Percentiles rank a stretch among this genome's conserved stretches.
Evolutionary conservation across 2,329 filamentous ascomycete species (phyloP).

Genomic region (Chaetomium strumarium): DNA sequence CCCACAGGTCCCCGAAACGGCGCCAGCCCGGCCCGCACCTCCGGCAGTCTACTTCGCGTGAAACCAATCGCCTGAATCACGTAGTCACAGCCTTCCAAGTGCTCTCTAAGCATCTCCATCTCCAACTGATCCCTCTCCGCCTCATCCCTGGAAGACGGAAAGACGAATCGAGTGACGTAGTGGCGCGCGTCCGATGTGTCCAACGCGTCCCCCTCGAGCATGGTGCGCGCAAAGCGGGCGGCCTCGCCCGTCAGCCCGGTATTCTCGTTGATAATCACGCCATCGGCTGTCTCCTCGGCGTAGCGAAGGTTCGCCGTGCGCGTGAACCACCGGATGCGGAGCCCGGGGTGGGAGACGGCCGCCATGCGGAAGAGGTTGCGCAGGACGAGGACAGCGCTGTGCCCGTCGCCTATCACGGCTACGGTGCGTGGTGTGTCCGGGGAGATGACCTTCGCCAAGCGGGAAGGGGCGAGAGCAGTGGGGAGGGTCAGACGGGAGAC

Average conservation of each 20-base stretch:
- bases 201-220: constrained; percentile 18
- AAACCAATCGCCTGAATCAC: constrained; percentile 18
- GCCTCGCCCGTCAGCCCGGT: constrained; percentile 17
- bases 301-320: constrained; percentile 11
- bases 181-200: neutral
- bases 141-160: neutral
- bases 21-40: neutral
- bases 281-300: constrained; percentile 7
- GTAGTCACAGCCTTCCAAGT: constrained; percentile 7
- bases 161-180: constrained; percentile 11
- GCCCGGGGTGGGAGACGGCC: neutral
- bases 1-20: neutral
- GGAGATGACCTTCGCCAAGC: constrained; percentile 3
- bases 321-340: constrained; percentile 18
- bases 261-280: constrained; percentile 15
- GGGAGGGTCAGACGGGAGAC: constrained; percentile 3
- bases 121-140: neutral
- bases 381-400: constrained; percentile 20
- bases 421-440: constrained; percentile 2
- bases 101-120: neutral
- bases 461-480: constrained; percentile 11
- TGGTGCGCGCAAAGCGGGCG: constrained; percentile 14
- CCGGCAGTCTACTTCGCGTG: constrained; percentile 2
- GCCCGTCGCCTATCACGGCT: constrained; percentile 18
- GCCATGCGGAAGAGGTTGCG: constrained; percentile 16